Percentiles rank a stretch among this genome's conserved stretches.
These are phyloP conservation scores for Claviceps maximensis DNA, from an alignment of 2,329 filamentous ascomycete genomes.

Conservation along the genomic window DNA sequence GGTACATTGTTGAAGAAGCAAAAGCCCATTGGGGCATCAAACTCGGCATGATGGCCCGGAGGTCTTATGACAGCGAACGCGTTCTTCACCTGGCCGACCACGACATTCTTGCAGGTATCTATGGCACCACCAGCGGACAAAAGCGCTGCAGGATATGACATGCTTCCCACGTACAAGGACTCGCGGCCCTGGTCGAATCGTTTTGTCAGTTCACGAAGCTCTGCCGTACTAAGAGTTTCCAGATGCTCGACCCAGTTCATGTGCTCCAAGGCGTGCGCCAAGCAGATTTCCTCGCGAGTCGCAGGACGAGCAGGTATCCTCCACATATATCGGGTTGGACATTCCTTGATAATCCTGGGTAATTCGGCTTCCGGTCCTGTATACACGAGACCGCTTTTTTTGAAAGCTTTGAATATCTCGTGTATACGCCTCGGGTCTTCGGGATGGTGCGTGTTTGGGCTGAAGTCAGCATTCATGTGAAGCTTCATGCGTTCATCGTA, in stretches of 20 bases:
- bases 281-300: slow-evolving; percentile 63
- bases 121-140: slow-evolving; percentile 88
- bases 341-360: slow-evolving; percentile 34
- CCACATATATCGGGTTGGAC: slow-evolving; percentile 52
- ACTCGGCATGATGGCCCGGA: slow-evolving; percentile 89
- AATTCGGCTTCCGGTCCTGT: slow-evolving; percentile 43
- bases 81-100: slow-evolving; percentile 74
- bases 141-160: slow-evolving; percentile 68
- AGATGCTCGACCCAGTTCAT: slow-evolving; percentile 61
- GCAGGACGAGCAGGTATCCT: slow-evolving; percentile 70
- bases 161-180: slow-evolving; percentile 70
- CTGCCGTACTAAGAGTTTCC: slow-evolving; percentile 39
- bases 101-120: slow-evolving; percentile 87
- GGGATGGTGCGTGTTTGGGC: slow-evolving; percentile 67
- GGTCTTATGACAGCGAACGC: slow-evolving; percentile 91
- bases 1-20: slow-evolving; percentile 98
- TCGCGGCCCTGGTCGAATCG: slow-evolving; percentile 51
- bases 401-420: slow-evolving; percentile 83
- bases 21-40: slow-evolving; percentile 76
- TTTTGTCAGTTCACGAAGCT: slow-evolving; percentile 55
- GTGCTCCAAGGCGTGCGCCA: slow-evolving; percentile 67
- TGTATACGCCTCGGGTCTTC: slow-evolving; percentile 90
- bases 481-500: slow-evolving; percentile 96
- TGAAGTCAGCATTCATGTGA: slow-evolving; percentile 74
- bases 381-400: slow-evolving; percentile 65